Evolutionary conservation across 2,329 filamentous ascomycete genomes (phyloP), one percentile per base, ranked within the genome.

Genomic region (Claviceps quebecensis): DNA sequence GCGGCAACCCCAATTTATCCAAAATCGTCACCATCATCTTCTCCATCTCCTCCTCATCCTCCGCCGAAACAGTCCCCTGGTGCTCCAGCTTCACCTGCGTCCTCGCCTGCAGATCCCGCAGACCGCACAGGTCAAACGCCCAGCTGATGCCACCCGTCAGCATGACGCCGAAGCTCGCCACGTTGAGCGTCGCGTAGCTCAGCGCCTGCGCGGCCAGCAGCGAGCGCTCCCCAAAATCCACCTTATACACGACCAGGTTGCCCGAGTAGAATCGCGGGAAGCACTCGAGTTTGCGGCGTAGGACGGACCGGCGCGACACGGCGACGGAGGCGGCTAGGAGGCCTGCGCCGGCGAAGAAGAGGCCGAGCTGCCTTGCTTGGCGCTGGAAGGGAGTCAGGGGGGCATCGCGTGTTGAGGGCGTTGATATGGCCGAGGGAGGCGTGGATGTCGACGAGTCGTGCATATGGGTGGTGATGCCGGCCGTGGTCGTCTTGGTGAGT

Each of bases 151-250:
- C 88, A 3, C 91, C 93, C 0, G 79, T 75, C 8, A 77, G 68
- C 75, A 94, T 80, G 65, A 95, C 80, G 1, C 76, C 83, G 48
- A 93, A 78, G 59, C 83, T 86, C 36, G 82, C 61, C 13, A 93
- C 87, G 60, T 95, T 95, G 58, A 96, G 75, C 0, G 90, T 95
- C 0, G 91, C 93, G 38, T 96, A 72, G 47, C 83, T 86, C 22
- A 98, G 72, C 0, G 91, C 91, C 67, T 95, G 86, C 37, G 85
- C 69, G 1, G 91, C 91, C 56, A 96, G 83, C 40, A 85, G 64
- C 48, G 65, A 54, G 39, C 63, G 59, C 48, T 66, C 64, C n/a
- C 56, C 56, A 7, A 58, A 54, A 55, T 67, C 63, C 49, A 64
- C 48, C 36, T 53, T 56, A 29, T 52, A 48, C 19, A 57, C 54